Conservation (phyloP, 441 rosid species). For the Syzygium syzygioides region DNA sequence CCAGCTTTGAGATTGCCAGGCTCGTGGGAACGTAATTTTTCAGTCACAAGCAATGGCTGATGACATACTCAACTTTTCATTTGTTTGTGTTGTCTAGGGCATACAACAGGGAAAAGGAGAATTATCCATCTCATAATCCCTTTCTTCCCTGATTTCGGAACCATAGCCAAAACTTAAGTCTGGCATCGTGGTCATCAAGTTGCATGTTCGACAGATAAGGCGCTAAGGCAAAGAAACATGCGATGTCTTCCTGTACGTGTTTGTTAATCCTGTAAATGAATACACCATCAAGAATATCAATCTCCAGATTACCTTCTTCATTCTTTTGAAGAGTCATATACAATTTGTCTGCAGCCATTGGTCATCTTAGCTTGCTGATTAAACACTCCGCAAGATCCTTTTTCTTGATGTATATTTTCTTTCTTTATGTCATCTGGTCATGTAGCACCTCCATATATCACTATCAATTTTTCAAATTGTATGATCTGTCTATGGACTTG, state of each 20-base stretch:
- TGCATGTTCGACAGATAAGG: not conserved
- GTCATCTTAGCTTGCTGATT: not conserved
- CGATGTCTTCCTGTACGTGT: not conserved
- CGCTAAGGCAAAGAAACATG: not conserved
- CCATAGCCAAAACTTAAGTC: not conserved
- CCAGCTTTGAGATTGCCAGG: not conserved
- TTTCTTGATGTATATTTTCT: not conserved
- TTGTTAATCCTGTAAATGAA: not conserved
- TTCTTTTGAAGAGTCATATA: not conserved
- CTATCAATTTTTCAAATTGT: not conserved
- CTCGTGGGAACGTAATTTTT: not conserved
- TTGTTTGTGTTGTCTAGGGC: slow-evolving; percentile 44
- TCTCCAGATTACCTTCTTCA: not conserved
- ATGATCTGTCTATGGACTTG: not conserved
- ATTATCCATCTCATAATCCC: slow-evolving; percentile 70
- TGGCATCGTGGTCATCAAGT: not conserved
- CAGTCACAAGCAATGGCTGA: not conserved
- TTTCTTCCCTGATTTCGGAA: slow-evolving; percentile 56
- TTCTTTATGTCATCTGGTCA: not conserved
- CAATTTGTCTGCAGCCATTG: not conserved
- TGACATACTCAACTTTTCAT: not conserved
- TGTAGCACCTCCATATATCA: not conserved
- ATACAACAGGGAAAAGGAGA: slow-evolving; percentile 58
- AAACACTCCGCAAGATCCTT: not conserved
- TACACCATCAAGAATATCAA: not conserved